Evolutionary conservation across 2,329 filamentous ascomycete genomes (phyloP), one percentile per base, ranked within the genome.

Genomic region (Ascomycota sp.): DNA sequence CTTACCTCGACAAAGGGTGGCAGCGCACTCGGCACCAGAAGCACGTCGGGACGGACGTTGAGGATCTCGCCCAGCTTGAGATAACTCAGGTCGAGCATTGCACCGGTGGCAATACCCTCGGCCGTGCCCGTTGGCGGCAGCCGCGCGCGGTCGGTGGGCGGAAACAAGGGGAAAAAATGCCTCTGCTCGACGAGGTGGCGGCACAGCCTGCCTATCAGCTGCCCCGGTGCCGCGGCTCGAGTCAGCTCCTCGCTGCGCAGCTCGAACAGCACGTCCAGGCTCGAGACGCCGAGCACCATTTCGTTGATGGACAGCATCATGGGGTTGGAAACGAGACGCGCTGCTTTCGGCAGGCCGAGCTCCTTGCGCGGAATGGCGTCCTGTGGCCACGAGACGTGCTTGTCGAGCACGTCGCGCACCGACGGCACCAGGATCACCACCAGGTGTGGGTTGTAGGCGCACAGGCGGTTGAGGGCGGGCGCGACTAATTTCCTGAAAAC

Each of bases 261-360:
- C 52, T 94, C 82, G 37, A 72, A 83, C 2, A 98, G 61, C 4
- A 82, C 58, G 46, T 98, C 89, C 43, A 92, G 78, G 1, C 74
- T 76, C 19, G 76, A 83, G 40, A 94, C 65, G 4, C 79, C 83
- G 19, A 94, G 54, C 2, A 86, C 65, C 26, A 75, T 66, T 52
- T 95, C 89, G 52, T 98, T 98, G 38, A 95, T 61, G 5, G 72
- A 80, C 3, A 95, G 53, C 7, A 79, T 82, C 62, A 91, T 86
- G 1, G 89, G 89, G 46, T 95, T 95, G 2, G 83, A 81, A 11
- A 94, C 69, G 40, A 91, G 68, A 32, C 69, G 72, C 8, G 67
- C 76, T 33, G 75, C 63, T 47, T 81, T 86, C 8, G 77, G 77
- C 5, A 95, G 62, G 4, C 78, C 80, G 6, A 91, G 65, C 12